Percentiles rank a stretch among this genome's conserved stretches.
Conservation (phyloP, 2,329 filamentous ascomycete genomes). For the Anisogramma anomala region DNA sequence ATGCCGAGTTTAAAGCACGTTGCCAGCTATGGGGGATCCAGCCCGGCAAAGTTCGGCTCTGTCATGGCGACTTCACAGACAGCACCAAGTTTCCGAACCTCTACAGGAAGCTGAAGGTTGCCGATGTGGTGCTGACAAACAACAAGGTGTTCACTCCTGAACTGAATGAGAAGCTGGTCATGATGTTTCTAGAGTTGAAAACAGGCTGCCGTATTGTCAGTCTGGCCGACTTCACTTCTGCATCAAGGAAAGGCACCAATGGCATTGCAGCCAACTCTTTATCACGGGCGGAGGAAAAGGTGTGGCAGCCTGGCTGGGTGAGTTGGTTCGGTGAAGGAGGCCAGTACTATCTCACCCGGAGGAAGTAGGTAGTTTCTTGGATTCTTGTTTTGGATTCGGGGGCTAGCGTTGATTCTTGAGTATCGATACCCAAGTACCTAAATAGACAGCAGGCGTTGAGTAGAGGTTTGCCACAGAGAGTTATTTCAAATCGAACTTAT, state of each 20-base stretch:
- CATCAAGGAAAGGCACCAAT: conserved; percentile 56
- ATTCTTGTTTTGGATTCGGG: background rate
- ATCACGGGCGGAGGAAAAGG: conserved; percentile 51
- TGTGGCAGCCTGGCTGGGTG: conserved; percentile 60
- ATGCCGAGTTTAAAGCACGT: conserved; percentile 71
- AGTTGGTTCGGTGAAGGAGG: conserved; percentile 85
- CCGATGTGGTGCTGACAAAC: conserved; percentile 95
- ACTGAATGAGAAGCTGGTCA: conserved; percentile 72
- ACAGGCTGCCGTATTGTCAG: conserved; percentile 82
- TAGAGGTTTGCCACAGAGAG: no score
- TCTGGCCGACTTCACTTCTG: conserved; percentile 80
- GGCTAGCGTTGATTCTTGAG: background rate
- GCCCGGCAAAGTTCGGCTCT: conserved; percentile 66
- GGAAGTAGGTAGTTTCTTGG: conserved; percentile 25
- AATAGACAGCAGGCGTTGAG: background rate
- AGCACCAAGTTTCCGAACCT: conserved; percentile 46
- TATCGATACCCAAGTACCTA: background rate
- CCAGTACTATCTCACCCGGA: conserved; percentile 78
- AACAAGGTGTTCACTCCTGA: conserved; percentile 90
- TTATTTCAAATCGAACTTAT: no score
- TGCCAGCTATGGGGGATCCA: conserved; percentile 81
- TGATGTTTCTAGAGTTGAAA: conserved; percentile 90
- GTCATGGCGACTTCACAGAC: conserved; percentile 73
- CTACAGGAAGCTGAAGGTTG: conserved; percentile 59
- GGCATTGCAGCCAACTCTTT: conserved; percentile 75